phyloP scores from a whole-genome alignment of 1,284 basidiomycete species.

The Cryptococcus sp. region DNA sequence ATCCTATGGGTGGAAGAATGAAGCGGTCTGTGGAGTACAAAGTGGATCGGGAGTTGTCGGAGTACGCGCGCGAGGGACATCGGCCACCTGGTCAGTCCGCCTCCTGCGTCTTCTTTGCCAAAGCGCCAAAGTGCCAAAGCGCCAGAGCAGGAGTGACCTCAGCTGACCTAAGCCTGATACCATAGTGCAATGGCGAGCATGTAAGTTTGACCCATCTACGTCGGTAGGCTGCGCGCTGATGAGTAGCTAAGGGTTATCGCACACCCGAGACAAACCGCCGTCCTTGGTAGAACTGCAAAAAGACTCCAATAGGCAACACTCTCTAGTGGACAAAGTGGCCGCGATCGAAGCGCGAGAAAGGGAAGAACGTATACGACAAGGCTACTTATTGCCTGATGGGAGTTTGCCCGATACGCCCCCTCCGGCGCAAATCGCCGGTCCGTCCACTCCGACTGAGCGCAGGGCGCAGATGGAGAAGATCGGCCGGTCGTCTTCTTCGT shows the following conservation, averaged over 20 bases:
- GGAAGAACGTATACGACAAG: conserved; percentile 48
- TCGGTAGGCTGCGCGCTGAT: too few species aligned
- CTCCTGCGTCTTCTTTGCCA: not conserved
- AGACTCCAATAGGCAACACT: conserved; percentile 30
- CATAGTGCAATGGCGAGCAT: conserved; percentile 41
- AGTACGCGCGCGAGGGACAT: conserved; percentile 29
- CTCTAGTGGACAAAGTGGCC: conserved; percentile 29
- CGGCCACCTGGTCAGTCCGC: conserved; percentile 31
- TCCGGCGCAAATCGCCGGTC: conserved; percentile 14
- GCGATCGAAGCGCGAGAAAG: conserved; percentile 44
- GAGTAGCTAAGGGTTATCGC: conserved; percentile 33
- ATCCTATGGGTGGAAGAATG: conserved; percentile 28
- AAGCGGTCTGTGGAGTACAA: conserved; percentile 39
- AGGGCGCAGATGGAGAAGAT: conserved; percentile 10
- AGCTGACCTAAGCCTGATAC: not conserved
- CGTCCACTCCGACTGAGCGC: conserved; percentile 14
- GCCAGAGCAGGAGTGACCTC: not conserved
- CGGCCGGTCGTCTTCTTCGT: not conserved
- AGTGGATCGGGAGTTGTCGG: conserved; percentile 24
- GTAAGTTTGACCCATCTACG: conserved; percentile 18
- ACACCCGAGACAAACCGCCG: conserved; percentile 44
- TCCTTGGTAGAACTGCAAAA: conserved; percentile 35
- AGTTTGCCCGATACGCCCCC: not conserved
- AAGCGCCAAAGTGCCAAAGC: not conserved
- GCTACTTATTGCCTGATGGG: conserved; percentile 39